A percentile compares a stretch with the other conserved stretches of the same genome.
These are phyloP conservation scores for Barnettozyma wickerhamii DNA, from an alignment of 805 yeast genomes.

Conservation along the genomic window DNA sequence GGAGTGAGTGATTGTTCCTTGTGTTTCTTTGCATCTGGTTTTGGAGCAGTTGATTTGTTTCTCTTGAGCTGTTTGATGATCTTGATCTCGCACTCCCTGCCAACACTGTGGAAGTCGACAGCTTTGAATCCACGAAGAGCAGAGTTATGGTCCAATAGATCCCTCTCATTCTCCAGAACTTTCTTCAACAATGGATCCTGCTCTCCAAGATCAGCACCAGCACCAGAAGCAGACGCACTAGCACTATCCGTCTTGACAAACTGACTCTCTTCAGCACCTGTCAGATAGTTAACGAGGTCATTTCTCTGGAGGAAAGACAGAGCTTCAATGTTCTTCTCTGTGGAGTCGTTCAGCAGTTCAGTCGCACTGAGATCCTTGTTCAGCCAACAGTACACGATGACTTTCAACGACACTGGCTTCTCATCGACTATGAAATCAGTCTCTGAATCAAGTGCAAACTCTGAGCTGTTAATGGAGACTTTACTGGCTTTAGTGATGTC, in stretches of 20 bases:
- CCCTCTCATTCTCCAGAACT: slow-evolving; percentile 38
- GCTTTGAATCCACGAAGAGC: slow-evolving; percentile 62
- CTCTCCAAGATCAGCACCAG: slow-evolving; percentile 22
- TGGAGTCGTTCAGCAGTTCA: slow-evolving; percentile 75
- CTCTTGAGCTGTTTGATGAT: slow-evolving; percentile 37
- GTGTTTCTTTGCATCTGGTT: slow-evolving; percentile 8
- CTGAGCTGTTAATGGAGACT: not conserved
- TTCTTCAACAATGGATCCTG: slow-evolving; percentile 32
- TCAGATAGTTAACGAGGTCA: slow-evolving; percentile 77
- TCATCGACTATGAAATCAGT: slow-evolving; percentile 56
- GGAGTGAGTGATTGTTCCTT: slow-evolving; percentile 35
- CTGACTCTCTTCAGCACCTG: slow-evolving; percentile 61
- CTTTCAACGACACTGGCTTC: slow-evolving; percentile 45
- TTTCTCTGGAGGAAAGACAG: slow-evolving; percentile 82
- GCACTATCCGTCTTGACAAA: slow-evolving; percentile 39
- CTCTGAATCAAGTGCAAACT: not conserved
- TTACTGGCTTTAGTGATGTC: not conserved
- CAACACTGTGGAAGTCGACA: slow-evolving; percentile 62
- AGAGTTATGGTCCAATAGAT: slow-evolving; percentile 53
- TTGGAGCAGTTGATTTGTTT: slow-evolving; percentile 13
- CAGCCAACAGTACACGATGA: slow-evolving; percentile 75
- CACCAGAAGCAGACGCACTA: slow-evolving; percentile 2
- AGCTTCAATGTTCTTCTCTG: slow-evolving; percentile 56
- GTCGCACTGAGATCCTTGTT: slow-evolving; percentile 71
- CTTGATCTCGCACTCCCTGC: slow-evolving; percentile 59